phyloP scores from a whole-genome alignment of 208 protist genomes.

The Crithidia mellificae region DNA sequence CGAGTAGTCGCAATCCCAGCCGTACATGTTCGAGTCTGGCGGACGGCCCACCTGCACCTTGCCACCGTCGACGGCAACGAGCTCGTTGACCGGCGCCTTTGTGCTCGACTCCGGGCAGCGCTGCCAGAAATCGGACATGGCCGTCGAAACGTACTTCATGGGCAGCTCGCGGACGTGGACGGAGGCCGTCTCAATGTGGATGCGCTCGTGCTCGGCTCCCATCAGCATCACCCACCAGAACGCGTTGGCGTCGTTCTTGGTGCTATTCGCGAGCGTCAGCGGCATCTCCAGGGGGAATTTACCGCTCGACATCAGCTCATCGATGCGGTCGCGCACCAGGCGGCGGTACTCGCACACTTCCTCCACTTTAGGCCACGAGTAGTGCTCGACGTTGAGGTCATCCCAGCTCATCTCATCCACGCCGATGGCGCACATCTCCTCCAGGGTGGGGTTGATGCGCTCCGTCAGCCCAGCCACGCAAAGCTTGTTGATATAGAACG shows the following conservation, averaged over 20 bases:
- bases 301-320: conserved; percentile 73
- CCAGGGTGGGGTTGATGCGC: conserved; percentile 84
- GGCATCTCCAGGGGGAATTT: conserved; percentile 77
- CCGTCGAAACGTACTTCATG: conserved; percentile 64
- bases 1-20: conserved; percentile 97
- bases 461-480: conserved; percentile 79
- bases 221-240: conserved; percentile 95
- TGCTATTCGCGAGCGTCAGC: conserved; percentile 80
- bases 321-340: conserved; percentile 73
- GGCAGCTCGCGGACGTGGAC: conserved; percentile 96
- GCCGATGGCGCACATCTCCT: conserved; percentile 94
- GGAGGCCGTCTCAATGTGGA: conserved; percentile 96
- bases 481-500: conserved; percentile 97
- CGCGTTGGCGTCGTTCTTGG: conserved; percentile 68
- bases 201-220: conserved; percentile 96
- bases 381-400: conserved; percentile 89
- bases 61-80: conserved; percentile 76
- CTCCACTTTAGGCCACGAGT: conserved; percentile 86
- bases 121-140: conserved; percentile 73
- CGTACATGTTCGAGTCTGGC: conserved; percentile 82
- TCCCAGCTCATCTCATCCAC: conserved; percentile 98
- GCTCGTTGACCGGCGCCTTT: conserved; percentile 69
- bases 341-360: conserved; percentile 90
- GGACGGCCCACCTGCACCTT: conserved; percentile 73
- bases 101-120: conserved; percentile 58